These are phyloP conservation scores for Penicillium ucsense DNA, from an alignment of 495 filamentous ascomycete species.

Conservation along the genomic window DNA sequence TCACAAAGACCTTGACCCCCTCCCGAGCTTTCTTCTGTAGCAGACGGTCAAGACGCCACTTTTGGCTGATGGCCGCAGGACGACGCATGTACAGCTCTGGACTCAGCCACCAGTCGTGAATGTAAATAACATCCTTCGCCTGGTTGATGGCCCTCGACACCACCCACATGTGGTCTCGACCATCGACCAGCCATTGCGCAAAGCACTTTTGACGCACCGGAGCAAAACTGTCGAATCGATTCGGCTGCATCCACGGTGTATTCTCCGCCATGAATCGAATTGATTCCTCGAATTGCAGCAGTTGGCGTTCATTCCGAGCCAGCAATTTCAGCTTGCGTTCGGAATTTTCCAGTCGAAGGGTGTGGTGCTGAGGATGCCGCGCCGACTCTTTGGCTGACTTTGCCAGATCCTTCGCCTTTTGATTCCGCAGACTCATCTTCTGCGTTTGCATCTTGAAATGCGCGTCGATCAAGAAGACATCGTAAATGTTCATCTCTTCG, in stretches of 20 bases:
- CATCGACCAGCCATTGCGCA: slow-evolving; percentile 96
- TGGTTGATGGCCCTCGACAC: slow-evolving; percentile 95
- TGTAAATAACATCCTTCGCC: slow-evolving; percentile 97
- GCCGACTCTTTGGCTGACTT: slow-evolving; percentile 51
- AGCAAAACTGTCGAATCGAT: slow-evolving; percentile 90
- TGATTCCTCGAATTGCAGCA: slow-evolving; percentile 89
- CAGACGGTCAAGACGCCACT: slow-evolving; percentile 95
- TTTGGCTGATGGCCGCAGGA: slow-evolving; percentile 93
- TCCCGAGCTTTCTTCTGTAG: slow-evolving; percentile 87
- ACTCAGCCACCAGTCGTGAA: slow-evolving; percentile 98
- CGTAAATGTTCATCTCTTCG: slow-evolving; percentile 97
- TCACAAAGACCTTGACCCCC: slow-evolving; percentile 96
- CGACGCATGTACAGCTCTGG: slow-evolving; percentile 94
- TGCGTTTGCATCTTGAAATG: slow-evolving; percentile 71
- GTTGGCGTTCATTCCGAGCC: slow-evolving; percentile 78
- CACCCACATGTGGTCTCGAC: slow-evolving; percentile 98
- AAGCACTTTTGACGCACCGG: slow-evolving; percentile 78
- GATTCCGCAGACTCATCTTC: slow-evolving; percentile 45
- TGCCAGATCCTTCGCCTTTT: slow-evolving; percentile 58
- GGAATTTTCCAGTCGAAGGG: slow-evolving; percentile 70
- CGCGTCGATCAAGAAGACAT: slow-evolving; percentile 89
- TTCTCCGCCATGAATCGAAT: slow-evolving; percentile 72
- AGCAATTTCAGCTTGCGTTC: slow-evolving; percentile 87
- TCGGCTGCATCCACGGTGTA: slow-evolving; percentile 70
- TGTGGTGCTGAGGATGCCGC: slow-evolving; percentile 71